A percentile compares a stretch with the other conserved stretches of the same genome.
Evolutionary conservation across 2,329 filamentous ascomycete genomes (phyloP).

Genomic region (Pyrenophora seminiperda): DNA sequence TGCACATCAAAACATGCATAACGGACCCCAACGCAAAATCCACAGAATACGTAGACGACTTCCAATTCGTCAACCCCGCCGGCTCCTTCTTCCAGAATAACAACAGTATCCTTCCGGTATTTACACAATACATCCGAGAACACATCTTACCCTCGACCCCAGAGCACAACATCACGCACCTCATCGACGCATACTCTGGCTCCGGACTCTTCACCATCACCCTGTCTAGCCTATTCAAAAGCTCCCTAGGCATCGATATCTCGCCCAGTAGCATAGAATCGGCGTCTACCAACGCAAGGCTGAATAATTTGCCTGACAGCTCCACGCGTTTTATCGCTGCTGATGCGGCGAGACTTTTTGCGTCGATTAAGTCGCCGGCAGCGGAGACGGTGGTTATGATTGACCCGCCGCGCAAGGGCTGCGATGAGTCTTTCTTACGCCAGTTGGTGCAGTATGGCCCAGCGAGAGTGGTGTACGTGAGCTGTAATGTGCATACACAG

Average conservation of each 20-base stretch:
- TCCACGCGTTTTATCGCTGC: constrained; percentile 86
- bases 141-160: constrained; percentile 65
- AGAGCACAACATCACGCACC: constrained; percentile 67
- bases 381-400: constrained; percentile 92
- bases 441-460: constrained; percentile 83
- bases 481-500: constrained; percentile 97
- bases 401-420: constrained; percentile 95
- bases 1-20: constrained; percentile 85
- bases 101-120: constrained; percentile 89
- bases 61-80: constrained; percentile 86
- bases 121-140: constrained; percentile 85
- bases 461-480: constrained; percentile 85
- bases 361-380: constrained; percentile 71
- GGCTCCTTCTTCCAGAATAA: constrained; percentile 99
- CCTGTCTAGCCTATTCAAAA: constrained; percentile 77
- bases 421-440: constrained; percentile 79
- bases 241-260: constrained; percentile 90
- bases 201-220: constrained; percentile 97
- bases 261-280: constrained; percentile 76
- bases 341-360: constrained; percentile 84
- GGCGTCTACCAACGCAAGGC: constrained; percentile 75
- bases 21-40: constrained; percentile 82
- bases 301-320: constrained; percentile 71
- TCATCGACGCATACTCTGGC: constrained; percentile 97
- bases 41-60: constrained; percentile 86